Evolutionary conservation across 768 basidiomycete species (phyloP).

Genomic region (Phanerodontia chrysosporium): DNA sequence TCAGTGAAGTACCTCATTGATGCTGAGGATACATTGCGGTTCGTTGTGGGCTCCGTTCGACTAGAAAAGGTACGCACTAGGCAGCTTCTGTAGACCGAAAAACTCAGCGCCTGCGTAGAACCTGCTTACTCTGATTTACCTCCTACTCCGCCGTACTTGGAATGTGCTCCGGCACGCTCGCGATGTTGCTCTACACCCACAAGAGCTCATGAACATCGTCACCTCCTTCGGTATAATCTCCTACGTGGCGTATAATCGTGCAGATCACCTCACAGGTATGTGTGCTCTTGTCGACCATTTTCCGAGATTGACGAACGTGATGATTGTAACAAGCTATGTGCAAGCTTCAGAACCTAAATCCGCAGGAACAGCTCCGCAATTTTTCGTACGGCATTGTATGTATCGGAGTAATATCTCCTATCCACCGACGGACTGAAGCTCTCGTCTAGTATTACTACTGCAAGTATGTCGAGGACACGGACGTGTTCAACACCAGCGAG

Average conservation of each 20-base stretch:
- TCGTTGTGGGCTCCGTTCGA: slow-evolving; percentile 8
- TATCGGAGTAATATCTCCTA: no score
- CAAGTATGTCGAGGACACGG: no score
- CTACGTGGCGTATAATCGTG: background rate
- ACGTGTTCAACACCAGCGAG: no score
- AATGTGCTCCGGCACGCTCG: background rate
- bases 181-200: background rate
- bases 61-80: slow-evolving; percentile 10
- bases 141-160: slow-evolving; percentile 5
- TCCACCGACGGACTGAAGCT: no score
- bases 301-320: no score
- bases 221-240: background rate
- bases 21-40: slow-evolving; percentile 7
- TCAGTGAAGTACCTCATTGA: slow-evolving; percentile 8
- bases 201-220: background rate
- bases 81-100: no score
- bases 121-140: slow-evolving; percentile 1
- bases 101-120: background rate
- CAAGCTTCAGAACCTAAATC: background rate
- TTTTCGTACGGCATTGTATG: slow-evolving; percentile 1
- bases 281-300: background rate
- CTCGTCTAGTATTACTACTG: slow-evolving; percentile 3
- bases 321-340: no score
- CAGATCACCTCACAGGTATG: background rate
- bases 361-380: background rate